phyloP scores from a whole-genome alignment of 257 asterid genomes.

The Solanum pimpinellifolium region DNA sequence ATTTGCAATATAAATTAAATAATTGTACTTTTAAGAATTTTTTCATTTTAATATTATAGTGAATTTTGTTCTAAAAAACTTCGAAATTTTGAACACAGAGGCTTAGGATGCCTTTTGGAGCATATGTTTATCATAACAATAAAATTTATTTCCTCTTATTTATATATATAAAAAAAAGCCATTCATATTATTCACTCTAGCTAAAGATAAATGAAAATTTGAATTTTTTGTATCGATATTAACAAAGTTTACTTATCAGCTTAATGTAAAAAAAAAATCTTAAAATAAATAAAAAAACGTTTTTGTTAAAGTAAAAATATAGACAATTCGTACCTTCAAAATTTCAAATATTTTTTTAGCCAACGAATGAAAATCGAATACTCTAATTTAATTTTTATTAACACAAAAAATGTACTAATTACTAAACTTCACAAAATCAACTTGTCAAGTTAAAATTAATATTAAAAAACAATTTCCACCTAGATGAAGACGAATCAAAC shows the following conservation, averaged over 20 bases:
- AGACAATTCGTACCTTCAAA: no score
- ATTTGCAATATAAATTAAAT: no score
- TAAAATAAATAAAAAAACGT: no score
- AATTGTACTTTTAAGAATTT: not conserved
- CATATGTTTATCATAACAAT: not conserved
- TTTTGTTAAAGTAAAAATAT: no score
- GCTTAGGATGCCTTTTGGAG: not conserved
- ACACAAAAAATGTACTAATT: not conserved
- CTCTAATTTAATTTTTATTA: not conserved
- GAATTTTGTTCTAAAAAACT: not conserved
- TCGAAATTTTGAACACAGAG: not conserved
- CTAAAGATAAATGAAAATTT: not conserved
- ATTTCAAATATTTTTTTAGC: not conserved
- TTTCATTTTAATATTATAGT: not conserved
- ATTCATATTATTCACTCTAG: not conserved
- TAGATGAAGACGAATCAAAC: fast-evolving
- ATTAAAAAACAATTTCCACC: not conserved
- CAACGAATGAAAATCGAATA: not conserved
- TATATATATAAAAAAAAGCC: not conserved
- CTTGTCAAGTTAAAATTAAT: not conserved
- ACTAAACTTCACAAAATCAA: not conserved
- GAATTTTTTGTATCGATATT: no score
- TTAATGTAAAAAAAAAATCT: no score
- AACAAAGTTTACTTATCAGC: not conserved
- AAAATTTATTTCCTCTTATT: not conserved